These are phyloP conservation scores for Ramularia endophylla DNA, from an alignment of 2,329 filamentous ascomycete genomes.

Conservation along the genomic window DNA sequence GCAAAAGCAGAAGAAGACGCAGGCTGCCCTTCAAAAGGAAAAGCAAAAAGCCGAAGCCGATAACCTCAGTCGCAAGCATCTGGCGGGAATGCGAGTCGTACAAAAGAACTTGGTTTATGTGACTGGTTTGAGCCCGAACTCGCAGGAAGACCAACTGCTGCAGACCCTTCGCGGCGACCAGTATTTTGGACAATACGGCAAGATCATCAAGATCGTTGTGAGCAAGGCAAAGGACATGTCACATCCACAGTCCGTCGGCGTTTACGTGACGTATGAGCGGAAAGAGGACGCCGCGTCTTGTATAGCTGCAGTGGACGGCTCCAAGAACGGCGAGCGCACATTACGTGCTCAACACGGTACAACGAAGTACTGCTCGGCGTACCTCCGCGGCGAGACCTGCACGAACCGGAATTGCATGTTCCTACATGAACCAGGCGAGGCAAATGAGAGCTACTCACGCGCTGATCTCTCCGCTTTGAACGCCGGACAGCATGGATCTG, in stretches of 20 bases:
- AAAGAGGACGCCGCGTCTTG: slow-evolving; percentile 87
- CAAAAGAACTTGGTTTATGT: slow-evolving; percentile 99
- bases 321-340: slow-evolving; percentile 79
- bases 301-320: slow-evolving; percentile 88
- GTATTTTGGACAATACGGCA: slow-evolving; percentile 97
- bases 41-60: slow-evolving; percentile 95
- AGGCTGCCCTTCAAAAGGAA: slow-evolving; percentile 85
- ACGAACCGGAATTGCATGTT: slow-evolving; percentile 98
- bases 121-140: slow-evolving; percentile 84
- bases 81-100: slow-evolving; percentile 90
- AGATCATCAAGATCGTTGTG: slow-evolving; percentile 98
- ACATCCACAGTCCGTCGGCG: slow-evolving; percentile 78
- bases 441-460: slow-evolving; percentile 91
- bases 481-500: slow-evolving; percentile 70
- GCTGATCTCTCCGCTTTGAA: slow-evolving; percentile 95
- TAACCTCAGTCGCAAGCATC: slow-evolving; percentile 88
- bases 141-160: slow-evolving; percentile 85
- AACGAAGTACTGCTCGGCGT: slow-evolving; percentile 98
- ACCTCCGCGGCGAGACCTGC: slow-evolving; percentile 88
- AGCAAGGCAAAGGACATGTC: slow-evolving; percentile 82
- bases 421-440: slow-evolving; percentile 94
- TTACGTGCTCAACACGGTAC: slow-evolving; percentile 77
- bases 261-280: slow-evolving; percentile 95
- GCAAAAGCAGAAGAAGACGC: slow-evolving; percentile 88
- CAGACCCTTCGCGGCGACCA: slow-evolving; percentile 84